phyloP scores from a whole-genome alignment of 352 stramenopile species.

The Blastocystis sp. region DNA sequence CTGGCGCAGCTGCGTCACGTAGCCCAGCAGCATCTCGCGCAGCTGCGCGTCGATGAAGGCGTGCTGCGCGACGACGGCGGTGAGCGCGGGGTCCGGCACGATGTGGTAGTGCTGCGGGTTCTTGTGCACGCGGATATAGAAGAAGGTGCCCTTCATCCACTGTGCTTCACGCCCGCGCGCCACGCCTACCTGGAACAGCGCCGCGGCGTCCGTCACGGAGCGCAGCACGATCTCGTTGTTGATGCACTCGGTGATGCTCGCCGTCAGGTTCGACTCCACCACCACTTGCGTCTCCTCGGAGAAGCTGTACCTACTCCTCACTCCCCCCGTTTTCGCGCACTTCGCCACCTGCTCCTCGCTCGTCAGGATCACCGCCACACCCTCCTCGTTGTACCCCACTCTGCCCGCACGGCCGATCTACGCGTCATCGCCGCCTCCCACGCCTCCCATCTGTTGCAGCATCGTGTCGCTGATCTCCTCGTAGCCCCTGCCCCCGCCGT shows the following conservation, averaged over 20 bases:
- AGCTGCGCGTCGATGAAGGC: conserved; percentile 46
- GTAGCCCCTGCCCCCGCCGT: conserved; percentile 86
- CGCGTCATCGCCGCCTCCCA: background rate
- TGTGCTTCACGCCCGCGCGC: background rate
- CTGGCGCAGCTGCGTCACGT: conserved; percentile 1
- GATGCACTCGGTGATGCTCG: conserved; percentile 41
- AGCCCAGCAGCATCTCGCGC: background rate
- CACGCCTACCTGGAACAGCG: conserved; percentile 7
- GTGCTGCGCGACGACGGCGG: background rate
- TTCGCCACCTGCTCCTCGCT: conserved; percentile 25
- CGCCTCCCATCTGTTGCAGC: conserved; percentile 87
- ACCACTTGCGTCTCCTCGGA: background rate
- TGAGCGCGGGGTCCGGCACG: background rate
- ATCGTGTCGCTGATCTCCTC: conserved; percentile 94
- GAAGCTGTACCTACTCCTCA: conserved; percentile 8
- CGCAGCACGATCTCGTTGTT: conserved; percentile 64
- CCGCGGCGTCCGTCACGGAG: conserved; percentile 3
- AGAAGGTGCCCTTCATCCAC: conserved; percentile 50
- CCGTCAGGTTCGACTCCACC: conserved; percentile 52
- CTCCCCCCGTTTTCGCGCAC: background rate
- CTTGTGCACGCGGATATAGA: conserved; percentile 47
- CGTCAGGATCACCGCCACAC: conserved; percentile 71
- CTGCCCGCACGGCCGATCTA: conserved; percentile 83
- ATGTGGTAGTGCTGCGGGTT: conserved; percentile 55
- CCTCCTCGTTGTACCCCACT: conserved; percentile 87